Conservation (phyloP, 352 stramenopile species). For the Globisporangium paroecandrum region DNA sequence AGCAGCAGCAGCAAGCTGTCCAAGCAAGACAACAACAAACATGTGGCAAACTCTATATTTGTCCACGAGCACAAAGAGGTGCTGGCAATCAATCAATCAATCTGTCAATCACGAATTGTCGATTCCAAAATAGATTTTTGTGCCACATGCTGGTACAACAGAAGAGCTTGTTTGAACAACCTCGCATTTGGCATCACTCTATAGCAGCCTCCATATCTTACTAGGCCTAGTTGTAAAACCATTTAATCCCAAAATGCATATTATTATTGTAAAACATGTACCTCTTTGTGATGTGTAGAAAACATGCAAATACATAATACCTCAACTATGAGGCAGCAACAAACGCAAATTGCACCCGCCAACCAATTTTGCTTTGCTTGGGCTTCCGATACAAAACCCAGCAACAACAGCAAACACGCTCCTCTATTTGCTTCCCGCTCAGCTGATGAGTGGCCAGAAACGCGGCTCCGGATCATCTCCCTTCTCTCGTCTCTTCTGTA, state of each 20-base stretch:
- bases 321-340: background rate
- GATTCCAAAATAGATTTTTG: background rate
- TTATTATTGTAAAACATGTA: no score
- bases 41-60: background rate
- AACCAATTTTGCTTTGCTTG: background rate
- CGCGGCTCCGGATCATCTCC: conserved; percentile 7
- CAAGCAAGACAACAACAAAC: background rate
- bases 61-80: background rate
- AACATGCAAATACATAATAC: background rate
- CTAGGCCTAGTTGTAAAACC: background rate
- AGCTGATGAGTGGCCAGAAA: conserved; percentile 13
- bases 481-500: background rate
- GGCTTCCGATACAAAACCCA: background rate
- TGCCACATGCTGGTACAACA: background rate
- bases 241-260: no score
- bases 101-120: background rate
- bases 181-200: background rate
- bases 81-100: background rate
- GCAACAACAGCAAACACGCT: background rate
- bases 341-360: background rate
- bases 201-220: background rate
- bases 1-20: background rate
- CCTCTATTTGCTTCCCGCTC: background rate
- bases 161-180: background rate
- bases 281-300: background rate